Percentiles rank a stretch among this genome's conserved stretches.
Evolutionary conservation across 768 basidiomycete genomes (phyloP).

Genomic region (Boletus eberwhitei): DNA sequence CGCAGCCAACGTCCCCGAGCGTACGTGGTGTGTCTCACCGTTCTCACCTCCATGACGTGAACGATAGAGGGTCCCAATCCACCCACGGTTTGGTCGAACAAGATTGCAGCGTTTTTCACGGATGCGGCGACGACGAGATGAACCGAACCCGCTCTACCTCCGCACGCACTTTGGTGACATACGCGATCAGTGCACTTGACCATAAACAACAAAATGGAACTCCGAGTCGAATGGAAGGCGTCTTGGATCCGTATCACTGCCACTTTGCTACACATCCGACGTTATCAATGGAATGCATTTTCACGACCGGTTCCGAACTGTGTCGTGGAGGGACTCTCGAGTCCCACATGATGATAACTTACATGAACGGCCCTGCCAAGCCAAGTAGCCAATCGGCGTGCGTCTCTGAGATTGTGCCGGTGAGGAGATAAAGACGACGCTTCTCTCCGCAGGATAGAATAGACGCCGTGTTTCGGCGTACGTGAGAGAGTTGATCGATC

Average conservation of each 20-base stretch:
- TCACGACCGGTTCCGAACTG: too few species aligned
- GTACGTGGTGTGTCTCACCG: not conserved
- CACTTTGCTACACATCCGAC: too few species aligned
- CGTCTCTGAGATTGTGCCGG: not conserved
- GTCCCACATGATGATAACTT: too few species aligned
- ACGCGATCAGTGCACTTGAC: too few species aligned
- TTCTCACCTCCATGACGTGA: not conserved
- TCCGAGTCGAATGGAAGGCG: too few species aligned
- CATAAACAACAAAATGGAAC: not conserved
- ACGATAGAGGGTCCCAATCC: not conserved
- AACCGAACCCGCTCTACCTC: not conserved
- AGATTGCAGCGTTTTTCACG: not conserved
- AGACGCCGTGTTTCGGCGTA: too few species aligned
- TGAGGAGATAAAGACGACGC: not conserved
- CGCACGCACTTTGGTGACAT: not conserved
- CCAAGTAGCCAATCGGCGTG: not conserved
- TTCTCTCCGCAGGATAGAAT: too few species aligned
- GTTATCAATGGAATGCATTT: too few species aligned
- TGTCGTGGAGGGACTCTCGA: too few species aligned
- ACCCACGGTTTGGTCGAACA: not conserved
- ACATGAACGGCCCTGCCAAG: too few species aligned
- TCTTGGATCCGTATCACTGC: too few species aligned
- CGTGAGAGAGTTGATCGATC: too few species aligned
- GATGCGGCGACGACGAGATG: not conserved
- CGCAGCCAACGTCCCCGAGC: not conserved